Percentiles rank a stretch among this genome's conserved stretches.
phyloP scores from a whole-genome alignment of 345 rosid species.

The Corymbia maculata region DNA sequence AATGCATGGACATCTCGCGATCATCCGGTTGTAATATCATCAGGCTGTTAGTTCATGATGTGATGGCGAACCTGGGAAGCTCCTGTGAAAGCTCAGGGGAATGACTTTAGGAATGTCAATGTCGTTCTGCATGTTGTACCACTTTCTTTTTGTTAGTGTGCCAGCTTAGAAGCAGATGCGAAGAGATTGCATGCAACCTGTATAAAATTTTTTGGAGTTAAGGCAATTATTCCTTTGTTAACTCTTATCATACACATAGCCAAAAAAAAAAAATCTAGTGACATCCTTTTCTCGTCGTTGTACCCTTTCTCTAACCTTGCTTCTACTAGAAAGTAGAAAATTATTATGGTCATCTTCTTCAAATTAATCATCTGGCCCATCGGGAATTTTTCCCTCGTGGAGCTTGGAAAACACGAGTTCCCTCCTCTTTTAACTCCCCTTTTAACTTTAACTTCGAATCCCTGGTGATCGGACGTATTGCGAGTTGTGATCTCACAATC shows the following conservation, averaged over 20 bases:
- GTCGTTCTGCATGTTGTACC: not conserved
- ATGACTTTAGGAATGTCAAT: not conserved
- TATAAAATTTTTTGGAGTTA: not conserved
- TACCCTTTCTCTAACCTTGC: not conserved
- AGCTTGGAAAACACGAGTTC: not conserved
- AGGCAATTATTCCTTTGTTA: not conserved
- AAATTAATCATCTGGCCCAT: not conserved
- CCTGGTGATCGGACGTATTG: not conserved
- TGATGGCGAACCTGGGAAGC: conserved; percentile 58
- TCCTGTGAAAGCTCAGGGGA: conserved; percentile 86
- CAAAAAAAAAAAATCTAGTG: not conserved
- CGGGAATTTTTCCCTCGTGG: not conserved
- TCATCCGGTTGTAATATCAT: conserved; percentile 49
- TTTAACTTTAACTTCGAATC: not conserved
- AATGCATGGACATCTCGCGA: conserved; percentile 63
- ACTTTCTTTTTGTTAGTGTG: not conserved
- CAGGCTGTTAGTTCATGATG: conserved; percentile 64
- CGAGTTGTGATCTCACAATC: not conserved
- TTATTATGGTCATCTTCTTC: not conserved
- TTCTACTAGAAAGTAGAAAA: not conserved
- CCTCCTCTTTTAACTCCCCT: not conserved
- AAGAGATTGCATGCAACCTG: not conserved
- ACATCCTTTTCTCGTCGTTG: not conserved
- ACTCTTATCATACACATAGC: not conserved
- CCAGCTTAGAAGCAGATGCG: not conserved